phyloP scores from a whole-genome alignment of 495 filamentous ascomycete genomes.

The Thozetella sp. region DNA sequence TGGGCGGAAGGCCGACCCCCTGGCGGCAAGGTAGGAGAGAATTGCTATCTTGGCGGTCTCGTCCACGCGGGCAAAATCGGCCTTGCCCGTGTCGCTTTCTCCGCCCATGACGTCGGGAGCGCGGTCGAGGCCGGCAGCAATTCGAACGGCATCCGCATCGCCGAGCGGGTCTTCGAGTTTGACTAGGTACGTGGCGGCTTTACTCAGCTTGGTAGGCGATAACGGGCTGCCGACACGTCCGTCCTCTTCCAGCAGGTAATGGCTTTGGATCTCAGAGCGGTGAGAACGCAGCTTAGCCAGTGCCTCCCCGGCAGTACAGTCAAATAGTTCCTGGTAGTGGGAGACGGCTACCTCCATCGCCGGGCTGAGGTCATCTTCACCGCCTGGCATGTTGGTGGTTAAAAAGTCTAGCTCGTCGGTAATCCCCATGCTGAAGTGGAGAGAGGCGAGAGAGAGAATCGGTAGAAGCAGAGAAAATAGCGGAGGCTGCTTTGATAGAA shows the following conservation, averaged over 20 bases:
- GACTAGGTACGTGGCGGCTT: background rate
- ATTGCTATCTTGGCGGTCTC: background rate
- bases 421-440: too few relatives aligned
- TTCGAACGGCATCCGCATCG: background rate
- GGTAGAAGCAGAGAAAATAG: too few relatives aligned
- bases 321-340: background rate
- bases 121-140: background rate
- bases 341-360: background rate
- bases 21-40: background rate
- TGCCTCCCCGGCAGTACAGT: background rate
- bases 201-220: background rate
- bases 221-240: background rate
- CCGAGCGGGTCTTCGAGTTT: constrained; percentile 1
- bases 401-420: too few relatives aligned
- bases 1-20: constrained; percentile 1
- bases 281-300: background rate
- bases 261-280: background rate
- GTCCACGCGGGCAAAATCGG: constrained; percentile 3
- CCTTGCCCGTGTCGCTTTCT: background rate
- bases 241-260: background rate
- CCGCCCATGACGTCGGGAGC: background rate
- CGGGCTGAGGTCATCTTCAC: background rate
- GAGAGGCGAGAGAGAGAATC: too few relatives aligned
- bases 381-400: background rate
- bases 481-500: too few relatives aligned